Percentiles rank a stretch among this genome's conserved stretches.
Evolutionary conservation across 75 land plant genomes (phyloP).

Genomic region (Cryptomeria japonica): DNA sequence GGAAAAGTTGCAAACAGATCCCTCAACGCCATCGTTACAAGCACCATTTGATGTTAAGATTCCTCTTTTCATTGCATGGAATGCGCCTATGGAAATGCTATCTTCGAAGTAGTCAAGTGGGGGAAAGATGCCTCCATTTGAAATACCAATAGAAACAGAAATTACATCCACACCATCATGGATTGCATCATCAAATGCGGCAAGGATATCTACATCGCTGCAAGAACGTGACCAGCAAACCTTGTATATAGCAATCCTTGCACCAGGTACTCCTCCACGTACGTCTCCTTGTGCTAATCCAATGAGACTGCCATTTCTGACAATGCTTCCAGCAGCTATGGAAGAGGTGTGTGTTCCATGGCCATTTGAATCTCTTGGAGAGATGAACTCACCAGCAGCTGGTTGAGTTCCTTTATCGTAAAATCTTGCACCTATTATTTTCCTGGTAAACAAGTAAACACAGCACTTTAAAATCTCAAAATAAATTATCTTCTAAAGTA

Average conservation of each 20-base stretch:
- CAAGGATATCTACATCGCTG: constrained; percentile 43
- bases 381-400: constrained; percentile 13
- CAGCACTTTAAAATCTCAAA: background rate
- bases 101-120: constrained; percentile 7
- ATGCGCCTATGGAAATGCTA: too few species aligned
- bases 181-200: constrained; percentile 71
- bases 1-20: constrained; percentile 19
- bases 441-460: constrained; percentile 29
- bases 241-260: constrained; percentile 64
- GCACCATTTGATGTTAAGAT: too few species aligned
- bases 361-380: constrained; percentile 48
- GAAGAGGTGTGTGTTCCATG: constrained; percentile 51
- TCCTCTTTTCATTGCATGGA: too few species aligned
- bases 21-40: background rate
- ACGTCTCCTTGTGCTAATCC: constrained; percentile 67
- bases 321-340: constrained; percentile 51
- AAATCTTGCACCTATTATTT: constrained; percentile 68
- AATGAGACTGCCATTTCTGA: constrained; percentile 44
- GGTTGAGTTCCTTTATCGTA: constrained; percentile 25
- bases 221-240: constrained; percentile 55
- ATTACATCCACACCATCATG: constrained; percentile 69
- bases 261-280: constrained; percentile 49
- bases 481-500: background rate
- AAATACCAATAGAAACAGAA: constrained; percentile 51
- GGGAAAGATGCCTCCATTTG: background rate